A percentile compares a stretch with the other conserved stretches of the same genome.
These are phyloP conservation scores for Orbilia oligospora DNA, from an alignment of 2,329 filamentous ascomycete genomes.

Conservation along the genomic window DNA sequence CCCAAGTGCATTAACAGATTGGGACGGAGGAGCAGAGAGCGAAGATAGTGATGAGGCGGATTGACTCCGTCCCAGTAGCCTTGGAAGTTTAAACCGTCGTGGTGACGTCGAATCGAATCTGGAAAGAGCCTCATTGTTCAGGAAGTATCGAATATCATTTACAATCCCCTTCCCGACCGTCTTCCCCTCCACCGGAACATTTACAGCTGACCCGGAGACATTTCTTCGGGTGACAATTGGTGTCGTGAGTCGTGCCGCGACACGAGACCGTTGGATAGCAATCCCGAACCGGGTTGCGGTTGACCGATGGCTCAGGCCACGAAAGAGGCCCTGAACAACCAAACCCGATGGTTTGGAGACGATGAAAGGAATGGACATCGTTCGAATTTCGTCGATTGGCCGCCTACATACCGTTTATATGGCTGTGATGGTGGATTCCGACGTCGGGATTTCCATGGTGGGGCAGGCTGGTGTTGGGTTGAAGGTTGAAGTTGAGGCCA, in stretches of 20 bases:
- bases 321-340: constrained; percentile 53
- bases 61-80: constrained; percentile 38
- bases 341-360: constrained; percentile 54
- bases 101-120: constrained; percentile 13
- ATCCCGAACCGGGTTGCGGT: constrained; percentile 53
- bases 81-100: constrained; percentile 37
- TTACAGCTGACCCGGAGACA: constrained; percentile 31
- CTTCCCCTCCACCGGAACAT: constrained; percentile 1
- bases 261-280: constrained; percentile 53
- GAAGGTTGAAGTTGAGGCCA: constrained; percentile 36
- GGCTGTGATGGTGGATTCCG: constrained; percentile 20
- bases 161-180: constrained; percentile 8
- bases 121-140: constrained; percentile 50
- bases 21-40: constrained; percentile 5
- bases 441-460: constrained; percentile 36
- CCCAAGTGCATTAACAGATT: constrained; percentile 30
- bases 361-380: constrained; percentile 57
- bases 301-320: constrained; percentile 51
- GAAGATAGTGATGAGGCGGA: constrained; percentile 39
- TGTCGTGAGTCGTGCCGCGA: constrained; percentile 17
- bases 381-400: constrained; percentile 24
- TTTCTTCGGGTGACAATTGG: constrained; percentile 36
- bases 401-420: constrained; percentile 50
- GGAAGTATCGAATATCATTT: constrained; percentile 38
- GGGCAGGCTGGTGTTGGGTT: constrained; percentile 32